A percentile compares a stretch with the other conserved stretches of the same genome.
These are phyloP conservation scores for Lasiodiplodia sp. DNA, from an alignment of 2,329 filamentous ascomycete species.

Conservation along the genomic window DNA sequence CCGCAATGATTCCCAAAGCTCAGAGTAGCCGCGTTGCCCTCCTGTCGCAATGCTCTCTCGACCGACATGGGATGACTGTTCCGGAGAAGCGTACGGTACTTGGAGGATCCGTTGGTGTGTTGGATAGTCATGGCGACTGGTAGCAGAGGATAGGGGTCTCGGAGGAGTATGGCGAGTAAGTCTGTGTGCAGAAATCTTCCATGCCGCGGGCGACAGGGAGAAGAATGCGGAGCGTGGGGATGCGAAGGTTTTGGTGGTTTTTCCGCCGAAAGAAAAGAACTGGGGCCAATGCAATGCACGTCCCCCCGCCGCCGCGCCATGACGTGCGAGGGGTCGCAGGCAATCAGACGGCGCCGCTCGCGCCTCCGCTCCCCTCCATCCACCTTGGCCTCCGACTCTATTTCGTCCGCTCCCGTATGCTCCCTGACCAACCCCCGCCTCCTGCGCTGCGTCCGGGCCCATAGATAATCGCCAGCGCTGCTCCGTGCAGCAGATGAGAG, in stretches of 20 bases:
- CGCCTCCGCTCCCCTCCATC: background rate
- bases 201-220: conserved; percentile 23
- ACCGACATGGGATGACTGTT: conserved; percentile 1
- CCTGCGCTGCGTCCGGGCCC: background rate
- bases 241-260: conserved; percentile 10
- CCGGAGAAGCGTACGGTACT: conserved; percentile 24
- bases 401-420: background rate
- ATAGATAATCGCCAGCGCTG: too few species aligned
- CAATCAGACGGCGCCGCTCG: background rate
- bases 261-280: conserved; percentile 17
- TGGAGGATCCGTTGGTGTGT: conserved; percentile 24
- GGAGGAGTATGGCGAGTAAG: conserved; percentile 30
- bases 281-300: conserved; percentile 16
- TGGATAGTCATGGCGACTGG: conserved; percentile 29
- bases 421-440: background rate
- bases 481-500: too few species aligned
- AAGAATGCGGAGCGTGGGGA: conserved; percentile 16
- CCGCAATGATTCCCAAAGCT: background rate
- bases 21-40: background rate
- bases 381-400: background rate
- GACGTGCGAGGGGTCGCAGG: conserved; percentile 22
- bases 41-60: background rate
- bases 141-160: conserved; percentile 30
- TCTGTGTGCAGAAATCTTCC: conserved; percentile 19
- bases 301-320: conserved; percentile 20